Conservation (phyloP, 768 basidiomycete genomes). For the Russula sp. region DNA sequence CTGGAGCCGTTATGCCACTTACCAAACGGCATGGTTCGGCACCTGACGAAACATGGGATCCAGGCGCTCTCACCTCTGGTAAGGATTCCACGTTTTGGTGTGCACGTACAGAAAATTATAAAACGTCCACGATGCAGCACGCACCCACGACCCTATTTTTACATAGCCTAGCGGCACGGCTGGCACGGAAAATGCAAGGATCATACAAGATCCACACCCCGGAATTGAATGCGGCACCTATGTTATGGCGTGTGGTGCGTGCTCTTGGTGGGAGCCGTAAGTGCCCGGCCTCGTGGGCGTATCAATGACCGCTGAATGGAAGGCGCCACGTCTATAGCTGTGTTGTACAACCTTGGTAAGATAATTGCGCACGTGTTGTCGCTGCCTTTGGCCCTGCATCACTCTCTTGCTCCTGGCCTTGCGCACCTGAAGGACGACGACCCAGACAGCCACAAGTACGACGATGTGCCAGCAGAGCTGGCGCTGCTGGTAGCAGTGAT, state of each 20-base stretch:
- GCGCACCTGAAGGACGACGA: conserved; percentile 35
- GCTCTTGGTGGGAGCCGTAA: conserved; percentile 68
- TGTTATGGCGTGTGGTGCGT: conserved; percentile 72
- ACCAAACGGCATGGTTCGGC: conserved; percentile 52
- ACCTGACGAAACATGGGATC: conserved; percentile 66
- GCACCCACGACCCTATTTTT: conserved; percentile 53
- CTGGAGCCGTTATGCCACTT: conserved; percentile 62
- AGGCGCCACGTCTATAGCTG: conserved; percentile 39
- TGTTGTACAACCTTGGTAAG: conserved; percentile 60
- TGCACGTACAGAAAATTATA: not conserved
- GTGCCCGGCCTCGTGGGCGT: conserved; percentile 29
- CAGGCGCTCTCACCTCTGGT: conserved; percentile 69
- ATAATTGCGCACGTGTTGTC: conserved; percentile 49
- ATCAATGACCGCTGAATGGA: conserved; percentile 21
- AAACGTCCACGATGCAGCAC: conserved; percentile 33
- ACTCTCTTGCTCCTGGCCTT: conserved; percentile 43
- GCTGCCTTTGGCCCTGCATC: conserved; percentile 55
- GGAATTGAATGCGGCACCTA: conserved; percentile 65
- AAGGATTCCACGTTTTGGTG: conserved; percentile 28
- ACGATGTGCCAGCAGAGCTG: conserved; percentile 65
- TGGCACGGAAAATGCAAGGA: conserved; percentile 52
- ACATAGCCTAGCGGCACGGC: conserved; percentile 54
- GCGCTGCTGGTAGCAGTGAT: conserved; percentile 53
- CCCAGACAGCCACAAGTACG: conserved; percentile 45
- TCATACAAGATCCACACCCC: conserved; percentile 59